These are phyloP conservation scores for Immersiella caudata DNA, from an alignment of 495 filamentous ascomycete genomes.

Conservation along the genomic window DNA sequence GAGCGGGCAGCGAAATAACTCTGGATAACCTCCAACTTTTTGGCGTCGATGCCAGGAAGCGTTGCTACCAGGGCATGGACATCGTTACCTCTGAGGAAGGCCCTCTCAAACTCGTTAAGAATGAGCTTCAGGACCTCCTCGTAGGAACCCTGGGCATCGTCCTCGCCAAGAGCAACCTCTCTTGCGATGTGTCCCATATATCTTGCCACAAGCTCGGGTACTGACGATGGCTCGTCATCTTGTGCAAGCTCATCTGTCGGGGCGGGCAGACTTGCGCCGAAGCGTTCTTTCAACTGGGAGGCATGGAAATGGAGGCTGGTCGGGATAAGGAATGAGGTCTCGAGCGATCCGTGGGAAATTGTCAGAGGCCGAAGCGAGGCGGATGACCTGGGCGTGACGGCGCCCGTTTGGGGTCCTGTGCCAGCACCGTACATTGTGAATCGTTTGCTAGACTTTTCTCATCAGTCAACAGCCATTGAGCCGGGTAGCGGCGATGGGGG, in stretches of 20 bases:
- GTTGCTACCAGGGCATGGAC: slow-evolving; percentile 86
- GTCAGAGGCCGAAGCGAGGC: slow-evolving; percentile 87
- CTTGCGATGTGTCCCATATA: slow-evolving; percentile 86
- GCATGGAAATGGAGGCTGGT: slow-evolving; percentile 95
- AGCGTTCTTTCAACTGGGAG: slow-evolving; percentile 84
- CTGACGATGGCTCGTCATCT: slow-evolving; percentile 96
- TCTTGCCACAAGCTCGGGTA: slow-evolving; percentile 84
- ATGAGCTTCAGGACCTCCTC: slow-evolving; percentile 86
- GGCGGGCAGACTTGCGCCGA: slow-evolving; percentile 77
- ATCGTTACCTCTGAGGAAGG: slow-evolving; percentile 92
- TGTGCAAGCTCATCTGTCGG: slow-evolving; percentile 96
- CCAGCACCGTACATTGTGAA: slow-evolving; percentile 79
- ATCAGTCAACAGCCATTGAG: background rate
- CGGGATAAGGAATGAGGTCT: slow-evolving; percentile 91
- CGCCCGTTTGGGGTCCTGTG: slow-evolving; percentile 87
- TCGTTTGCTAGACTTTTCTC: slow-evolving; percentile 28
- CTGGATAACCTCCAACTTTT: slow-evolving; percentile 84
- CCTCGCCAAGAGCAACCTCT: slow-evolving; percentile 88
- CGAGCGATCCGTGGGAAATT: slow-evolving; percentile 89
- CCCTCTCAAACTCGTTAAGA: slow-evolving; percentile 92
- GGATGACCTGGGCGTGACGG: slow-evolving; percentile 87
- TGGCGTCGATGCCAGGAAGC: slow-evolving; percentile 82
- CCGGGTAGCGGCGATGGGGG: background rate
- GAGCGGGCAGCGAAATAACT: slow-evolving; percentile 89
- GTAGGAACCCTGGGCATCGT: slow-evolving; percentile 80